A percentile compares a stretch with the other conserved stretches of the same genome.
These are phyloP conservation scores for Ceratobasidium sp. DNA, from an alignment of 1,284 basidiomycete species.

Conservation along the genomic window DNA sequence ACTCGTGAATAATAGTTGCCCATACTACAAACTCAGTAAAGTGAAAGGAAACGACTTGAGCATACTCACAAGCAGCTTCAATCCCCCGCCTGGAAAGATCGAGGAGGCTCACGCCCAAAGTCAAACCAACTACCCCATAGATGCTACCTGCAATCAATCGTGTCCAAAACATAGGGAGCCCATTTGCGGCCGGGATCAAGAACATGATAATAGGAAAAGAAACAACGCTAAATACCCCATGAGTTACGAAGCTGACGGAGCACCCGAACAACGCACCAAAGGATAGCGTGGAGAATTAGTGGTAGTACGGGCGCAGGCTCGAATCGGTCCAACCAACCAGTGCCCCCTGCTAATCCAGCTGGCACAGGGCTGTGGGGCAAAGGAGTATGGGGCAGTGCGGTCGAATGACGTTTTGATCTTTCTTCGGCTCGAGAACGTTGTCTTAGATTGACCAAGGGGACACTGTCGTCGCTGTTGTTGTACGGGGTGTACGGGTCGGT, in stretches of 20 bases:
- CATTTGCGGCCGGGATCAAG: constrained; percentile 6
- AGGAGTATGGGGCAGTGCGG: constrained; percentile 22
- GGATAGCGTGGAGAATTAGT: constrained; percentile 23
- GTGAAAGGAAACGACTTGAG: neutral
- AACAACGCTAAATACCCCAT: constrained; percentile 3
- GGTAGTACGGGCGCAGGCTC: constrained; percentile 36
- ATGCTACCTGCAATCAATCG: constrained; percentile 33
- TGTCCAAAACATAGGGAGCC: constrained; percentile 36
- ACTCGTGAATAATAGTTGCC: constrained; percentile 44
- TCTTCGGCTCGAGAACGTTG: constrained; percentile 10
- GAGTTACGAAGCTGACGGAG: neutral
- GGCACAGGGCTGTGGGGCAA: constrained; percentile 31
- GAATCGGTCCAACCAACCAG: constrained; percentile 30
- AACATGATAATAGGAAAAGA: constrained; percentile 33
- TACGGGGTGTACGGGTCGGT: constrained; percentile 23
- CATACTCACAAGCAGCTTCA: constrained; percentile 35
- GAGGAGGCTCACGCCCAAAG: constrained; percentile 29
- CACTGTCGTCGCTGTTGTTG: constrained; percentile 15
- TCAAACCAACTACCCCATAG: constrained; percentile 22
- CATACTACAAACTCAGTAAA: constrained; percentile 13
- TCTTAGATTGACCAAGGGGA: constrained; percentile 24
- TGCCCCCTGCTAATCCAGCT: constrained; percentile 33
- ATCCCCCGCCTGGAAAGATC: constrained; percentile 39
- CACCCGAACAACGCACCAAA: constrained; percentile 8
- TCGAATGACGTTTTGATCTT: constrained; percentile 30